phyloP scores from a whole-genome alignment of 2,329 filamentous ascomycete species.

The Beauveria rudraprayagi region DNA sequence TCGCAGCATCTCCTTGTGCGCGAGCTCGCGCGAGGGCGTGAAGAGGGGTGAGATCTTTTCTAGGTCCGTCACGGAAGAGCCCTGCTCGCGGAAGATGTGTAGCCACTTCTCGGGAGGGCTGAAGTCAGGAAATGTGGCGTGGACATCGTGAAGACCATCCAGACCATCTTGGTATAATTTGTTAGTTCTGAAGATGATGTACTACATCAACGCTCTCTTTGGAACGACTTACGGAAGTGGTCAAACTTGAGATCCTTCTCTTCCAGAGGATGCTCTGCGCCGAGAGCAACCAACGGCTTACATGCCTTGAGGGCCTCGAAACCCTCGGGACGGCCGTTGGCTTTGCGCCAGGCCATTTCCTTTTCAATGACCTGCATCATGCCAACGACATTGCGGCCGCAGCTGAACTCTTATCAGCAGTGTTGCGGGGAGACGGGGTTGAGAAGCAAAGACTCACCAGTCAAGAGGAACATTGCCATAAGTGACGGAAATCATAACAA shows the following conservation, averaged over 20 bases:
- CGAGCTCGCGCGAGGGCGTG: conserved; percentile 61
- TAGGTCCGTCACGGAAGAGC: conserved; percentile 24
- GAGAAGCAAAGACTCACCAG: conserved; percentile 42
- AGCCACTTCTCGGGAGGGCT: conserved; percentile 68
- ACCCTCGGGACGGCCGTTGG: conserved; percentile 56
- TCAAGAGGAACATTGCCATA: conserved; percentile 89
- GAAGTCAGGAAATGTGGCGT: conserved; percentile 65
- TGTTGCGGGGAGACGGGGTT: background rate
- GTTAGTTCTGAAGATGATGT: background rate
- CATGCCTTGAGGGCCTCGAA: conserved; percentile 64
- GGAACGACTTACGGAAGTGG: conserved; percentile 68
- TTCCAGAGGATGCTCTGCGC: conserved; percentile 76
- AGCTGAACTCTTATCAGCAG: conserved; percentile 39
- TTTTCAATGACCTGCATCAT: conserved; percentile 89
- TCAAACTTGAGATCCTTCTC: conserved; percentile 74
- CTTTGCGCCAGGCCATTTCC: conserved; percentile 75
- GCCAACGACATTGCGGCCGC: conserved; percentile 78
- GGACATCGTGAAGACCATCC: conserved; percentile 71
- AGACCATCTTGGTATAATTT: conserved; percentile 48
- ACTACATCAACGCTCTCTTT: background rate
- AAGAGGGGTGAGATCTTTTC: conserved; percentile 54
- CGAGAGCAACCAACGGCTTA: conserved; percentile 80
- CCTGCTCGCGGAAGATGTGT: conserved; percentile 45
- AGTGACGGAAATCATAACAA: conserved; percentile 78
- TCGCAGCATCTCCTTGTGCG: conserved; percentile 84